Percentiles rank a stretch among this genome's conserved stretches.
phyloP scores from a whole-genome alignment of 2,329 filamentous ascomycete species.

The Paraconiothyrium sp. region DNA sequence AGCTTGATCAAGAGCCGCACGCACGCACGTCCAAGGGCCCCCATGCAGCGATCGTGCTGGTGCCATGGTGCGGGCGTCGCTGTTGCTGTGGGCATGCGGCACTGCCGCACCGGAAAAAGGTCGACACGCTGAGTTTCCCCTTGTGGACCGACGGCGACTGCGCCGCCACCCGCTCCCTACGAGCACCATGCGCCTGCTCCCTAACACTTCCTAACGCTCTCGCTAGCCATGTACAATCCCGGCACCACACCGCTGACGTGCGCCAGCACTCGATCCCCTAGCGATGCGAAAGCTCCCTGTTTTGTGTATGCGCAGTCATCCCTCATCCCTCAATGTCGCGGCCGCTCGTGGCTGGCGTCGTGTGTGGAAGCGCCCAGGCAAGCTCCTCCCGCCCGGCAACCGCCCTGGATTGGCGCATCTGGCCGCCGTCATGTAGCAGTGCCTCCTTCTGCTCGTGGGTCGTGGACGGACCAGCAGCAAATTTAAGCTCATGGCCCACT shows the following conservation, averaged over 20 bases:
- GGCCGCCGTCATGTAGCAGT: slow-evolving; percentile 4
- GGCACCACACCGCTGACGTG: slow-evolving; percentile 16
- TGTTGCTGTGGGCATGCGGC: not conserved
- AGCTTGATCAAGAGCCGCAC: slow-evolving; percentile 17
- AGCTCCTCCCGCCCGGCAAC: not conserved
- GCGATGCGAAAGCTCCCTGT: slow-evolving; percentile 6
- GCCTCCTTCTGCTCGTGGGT: slow-evolving; percentile 5
- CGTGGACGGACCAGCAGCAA: slow-evolving; percentile 12
- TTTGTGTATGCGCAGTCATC: slow-evolving; percentile 5
- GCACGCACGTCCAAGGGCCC: slow-evolving; percentile 9
- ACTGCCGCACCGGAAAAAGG: slow-evolving; percentile 16
- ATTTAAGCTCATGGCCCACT: slow-evolving; percentile 14
- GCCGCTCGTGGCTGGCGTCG: not conserved
- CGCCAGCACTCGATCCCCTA: slow-evolving; percentile 8
- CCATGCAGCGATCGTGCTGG: slow-evolving; percentile 14
- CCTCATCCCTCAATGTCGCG: not conserved
- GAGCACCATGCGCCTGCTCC: slow-evolving; percentile 7
- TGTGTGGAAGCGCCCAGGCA: slow-evolving; percentile 1
- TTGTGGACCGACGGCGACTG: slow-evolving; percentile 12
- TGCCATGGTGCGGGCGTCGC: slow-evolving; percentile 3
- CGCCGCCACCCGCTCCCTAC: slow-evolving; percentile 11
- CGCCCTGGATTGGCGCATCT: not conserved
- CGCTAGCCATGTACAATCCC: slow-evolving; percentile 15
- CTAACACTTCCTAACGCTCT: slow-evolving; percentile 11
- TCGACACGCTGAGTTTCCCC: slow-evolving; percentile 6